Base-by-base conservation (phyloP, 306 rosid species). In the Sicyos edulis region DNA sequence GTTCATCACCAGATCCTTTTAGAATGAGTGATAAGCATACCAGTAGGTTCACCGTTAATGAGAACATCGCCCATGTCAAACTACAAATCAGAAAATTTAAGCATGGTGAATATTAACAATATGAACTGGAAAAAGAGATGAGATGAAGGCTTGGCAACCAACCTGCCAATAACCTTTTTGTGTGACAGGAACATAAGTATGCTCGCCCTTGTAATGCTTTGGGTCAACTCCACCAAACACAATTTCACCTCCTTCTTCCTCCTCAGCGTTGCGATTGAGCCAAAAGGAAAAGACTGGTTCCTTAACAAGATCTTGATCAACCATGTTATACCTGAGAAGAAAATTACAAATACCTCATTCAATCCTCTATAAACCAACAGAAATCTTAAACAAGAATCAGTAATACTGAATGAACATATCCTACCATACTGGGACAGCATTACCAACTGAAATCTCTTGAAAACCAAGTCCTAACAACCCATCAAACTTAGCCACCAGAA, bases 111-210 rank as follows among this genome's bases (percentile, higher is more conserved):
- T 74, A 21, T 22, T 12, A 12, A 58, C 6, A 45, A 51, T 3
- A 16, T 1, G n/a, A 72, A 15, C 61, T 34, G 19, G 59, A 22
- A 54, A 42, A 8, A 26, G 37, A 51, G 14, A 64, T 49, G 32
- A 26, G 10, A 24, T 21, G 52, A 34, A 15, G 13, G 37, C 19
- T 76, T 63, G 3, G 74, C 15, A 51, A 58, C 85, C 20, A 70
- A 93, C 99, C 99, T 91, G 97, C 97, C 99, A 93, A 85, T 88
- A 91, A 47, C 99, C 99, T 81, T 86, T 93, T 29, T 32, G 80
- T 3, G 92, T 85, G 53, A 93, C 99, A 1, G 99, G 99, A 29
- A 93, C 99, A 72, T 85, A 93, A 3, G 86, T 86, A 79, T 93
- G 99, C 58, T 87, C 9, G 22, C 99, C 99, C 79, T 80, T 86